phyloP scores from a whole-genome alignment of 768 basidiomycete genomes.

The Epithele typhae region DNA sequence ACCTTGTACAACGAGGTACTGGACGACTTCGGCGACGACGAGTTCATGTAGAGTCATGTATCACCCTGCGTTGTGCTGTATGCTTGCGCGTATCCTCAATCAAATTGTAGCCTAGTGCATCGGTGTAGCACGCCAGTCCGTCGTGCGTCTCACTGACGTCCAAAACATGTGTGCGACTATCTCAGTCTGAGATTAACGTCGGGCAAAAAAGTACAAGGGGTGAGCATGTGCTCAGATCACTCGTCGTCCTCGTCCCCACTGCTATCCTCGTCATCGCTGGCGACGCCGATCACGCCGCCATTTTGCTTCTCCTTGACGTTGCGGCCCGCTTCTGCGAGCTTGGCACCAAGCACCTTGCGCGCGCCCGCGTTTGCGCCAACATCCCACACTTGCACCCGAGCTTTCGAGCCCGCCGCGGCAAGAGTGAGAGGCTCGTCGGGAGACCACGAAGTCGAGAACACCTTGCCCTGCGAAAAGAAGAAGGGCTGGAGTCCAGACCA shows the following conservation, averaged over 20 bases:
- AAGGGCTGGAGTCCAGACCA: too few species aligned
- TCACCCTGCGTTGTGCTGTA: not conserved
- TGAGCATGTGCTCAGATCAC: too few species aligned
- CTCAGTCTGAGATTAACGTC: too few species aligned
- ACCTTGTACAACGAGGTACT: conserved; percentile 80
- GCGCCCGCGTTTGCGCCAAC: conserved; percentile 79
- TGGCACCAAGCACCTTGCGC: conserved; percentile 76
- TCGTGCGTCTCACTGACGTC: not conserved
- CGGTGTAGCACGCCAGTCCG: conserved; percentile 2
- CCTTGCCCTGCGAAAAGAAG: conserved; percentile 69
- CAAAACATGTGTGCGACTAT: not conserved
- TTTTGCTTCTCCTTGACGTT: conserved; percentile 59
- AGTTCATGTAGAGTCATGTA: conserved; percentile 73
- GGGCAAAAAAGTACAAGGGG: too few species aligned
- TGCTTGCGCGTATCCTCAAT: conserved; percentile 4
- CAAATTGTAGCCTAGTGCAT: conserved; percentile 9
- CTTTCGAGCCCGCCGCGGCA: conserved; percentile 92
- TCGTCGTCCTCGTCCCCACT: conserved; percentile 40
- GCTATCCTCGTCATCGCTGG: conserved; percentile 66
- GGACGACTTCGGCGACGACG: conserved; percentile 84
- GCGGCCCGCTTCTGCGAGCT: conserved; percentile 70
- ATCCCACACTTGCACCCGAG: conserved; percentile 95
- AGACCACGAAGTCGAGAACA: conserved; percentile 88
- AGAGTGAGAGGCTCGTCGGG: conserved; percentile 93
- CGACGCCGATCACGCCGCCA: conserved; percentile 68